Evolutionary conservation across 768 basidiomycete species (phyloP).

Genomic region (Lentinula boryana): DNA sequence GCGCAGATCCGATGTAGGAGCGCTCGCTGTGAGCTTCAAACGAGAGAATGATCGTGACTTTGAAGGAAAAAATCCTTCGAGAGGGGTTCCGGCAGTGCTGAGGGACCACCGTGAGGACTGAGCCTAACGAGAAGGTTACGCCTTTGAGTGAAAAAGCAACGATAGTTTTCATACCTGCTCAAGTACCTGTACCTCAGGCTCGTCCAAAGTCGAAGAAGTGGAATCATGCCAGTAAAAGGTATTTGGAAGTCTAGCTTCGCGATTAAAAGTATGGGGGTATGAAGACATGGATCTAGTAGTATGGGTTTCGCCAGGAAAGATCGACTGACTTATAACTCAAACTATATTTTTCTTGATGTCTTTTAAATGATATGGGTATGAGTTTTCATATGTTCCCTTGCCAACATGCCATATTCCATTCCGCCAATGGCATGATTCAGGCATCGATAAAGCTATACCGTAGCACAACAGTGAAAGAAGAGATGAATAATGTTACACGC

Average conservation of each 20-base stretch:
- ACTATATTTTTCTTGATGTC: neutral
- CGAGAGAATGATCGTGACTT: neutral
- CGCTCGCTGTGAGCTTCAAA: neutral
- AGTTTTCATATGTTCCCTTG: neutral
- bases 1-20: neutral
- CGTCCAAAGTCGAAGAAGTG: neutral
- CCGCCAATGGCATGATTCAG: neutral
- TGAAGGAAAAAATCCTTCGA: neutral
- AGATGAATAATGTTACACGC: too few relatives aligned
- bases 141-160: too few relatives aligned
- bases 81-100: constrained; percentile 1
- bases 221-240: neutral
- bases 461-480: neutral
- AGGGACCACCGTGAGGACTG: constrained; percentile 7
- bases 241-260: constrained; percentile 1
- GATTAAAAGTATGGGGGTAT: neutral
- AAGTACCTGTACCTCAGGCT: neutral
- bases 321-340: neutral
- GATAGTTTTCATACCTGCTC: neutral
- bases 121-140: neutral
- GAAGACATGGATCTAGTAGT: neutral
- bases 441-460: neutral
- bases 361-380: neutral
- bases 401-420: neutral
- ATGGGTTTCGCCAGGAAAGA: neutral